Percentiles rank a stretch among this genome's conserved stretches.
These are phyloP conservation scores for Lecanicillium sp. DNA, from an alignment of 2,329 filamentous ascomycete species.

Conservation along the genomic window DNA sequence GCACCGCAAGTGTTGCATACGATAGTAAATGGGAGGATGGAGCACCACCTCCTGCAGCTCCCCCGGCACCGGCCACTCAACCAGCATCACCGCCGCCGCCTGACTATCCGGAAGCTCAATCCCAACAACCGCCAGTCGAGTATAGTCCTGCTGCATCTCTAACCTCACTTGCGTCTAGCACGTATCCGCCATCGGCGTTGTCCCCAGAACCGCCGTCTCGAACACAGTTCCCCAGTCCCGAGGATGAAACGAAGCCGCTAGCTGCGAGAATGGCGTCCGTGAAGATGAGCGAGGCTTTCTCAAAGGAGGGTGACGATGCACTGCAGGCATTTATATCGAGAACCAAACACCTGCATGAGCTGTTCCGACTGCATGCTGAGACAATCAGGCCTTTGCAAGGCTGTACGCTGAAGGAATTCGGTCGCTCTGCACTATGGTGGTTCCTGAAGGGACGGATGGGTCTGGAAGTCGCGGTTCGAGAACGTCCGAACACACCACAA, in stretches of 20 bases:
- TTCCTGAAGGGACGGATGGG: slow-evolving; percentile 73
- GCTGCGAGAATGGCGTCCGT: slow-evolving; percentile 25
- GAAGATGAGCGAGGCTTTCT: slow-evolving; percentile 32
- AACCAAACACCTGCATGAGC: slow-evolving; percentile 63
- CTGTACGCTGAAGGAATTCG: slow-evolving; percentile 57
- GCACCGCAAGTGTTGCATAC: slow-evolving; percentile 23
- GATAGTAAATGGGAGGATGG: slow-evolving; percentile 24
- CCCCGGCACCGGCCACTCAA: slow-evolving; percentile 12
- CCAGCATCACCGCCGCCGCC: slow-evolving; percentile 15
- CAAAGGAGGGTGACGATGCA: slow-evolving; percentile 52
- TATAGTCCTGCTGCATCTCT: slow-evolving; percentile 34
- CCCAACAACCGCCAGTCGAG: slow-evolving; percentile 18
- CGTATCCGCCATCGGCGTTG: slow-evolving; percentile 15
- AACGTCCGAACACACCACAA: slow-evolving; percentile 43
- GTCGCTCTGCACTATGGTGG: slow-evolving; percentile 78
- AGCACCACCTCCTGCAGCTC: slow-evolving; percentile 11
- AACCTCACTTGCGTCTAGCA: slow-evolving; percentile 22
- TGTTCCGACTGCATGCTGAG: slow-evolving; percentile 74
- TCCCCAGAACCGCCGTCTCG: slow-evolving; percentile 10
- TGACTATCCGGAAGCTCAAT: slow-evolving; percentile 20
- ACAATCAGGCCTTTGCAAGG: slow-evolving; percentile 56
- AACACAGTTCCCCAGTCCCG: slow-evolving; percentile 16
- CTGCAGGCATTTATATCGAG: slow-evolving; percentile 61
- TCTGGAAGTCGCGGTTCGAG: slow-evolving; percentile 64
- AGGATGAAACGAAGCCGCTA: slow-evolving; percentile 19